Base-by-base conservation (phyloP, 1,139 yeast genomes). In the Candida neerlandica region DNA sequence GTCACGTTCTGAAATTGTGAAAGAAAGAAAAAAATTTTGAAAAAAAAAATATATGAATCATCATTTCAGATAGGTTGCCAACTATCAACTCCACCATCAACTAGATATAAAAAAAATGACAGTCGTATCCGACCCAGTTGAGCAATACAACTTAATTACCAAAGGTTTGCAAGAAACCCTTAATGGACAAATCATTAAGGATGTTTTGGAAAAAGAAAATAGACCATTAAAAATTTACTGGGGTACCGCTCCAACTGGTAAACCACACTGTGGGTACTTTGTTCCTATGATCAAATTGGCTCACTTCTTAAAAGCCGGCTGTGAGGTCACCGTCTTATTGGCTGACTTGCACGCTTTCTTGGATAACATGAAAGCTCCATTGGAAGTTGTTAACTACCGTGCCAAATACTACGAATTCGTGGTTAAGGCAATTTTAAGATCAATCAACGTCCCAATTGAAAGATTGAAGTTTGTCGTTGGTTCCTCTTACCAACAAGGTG, bases 271-370 rank as follows among this genome's bases (percentile, higher is more conserved):
- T 75, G 99, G 97, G 43, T 95, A 95, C 80, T 91, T 94, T 67
- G 99, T 94, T 40, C 95, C 98, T 48, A 91, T 95, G 98, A 86
- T 95, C 55, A 94, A 95, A 70, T 72, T 95, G 60, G 99, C 99
- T 4, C 95, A 95, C 65, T 90, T 94, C 67, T 79, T 95, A 67
- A 86, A 85, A 63, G 99, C 99, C 7, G 99, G 98, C 12, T 90
- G 97, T 73, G 95, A 90, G 66, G 96, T 95, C 46, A 91, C 85
- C 1, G 95, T 95, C 7, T 80, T 95, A 53, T 70, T 95, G 60
- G 99, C 99, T n/a, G 99, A 95, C 65, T 77, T 95, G 64, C 99
- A 95, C 63, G 99, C 99, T 10, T 95, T 86, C 65, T 81, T 95
- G 66, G 99, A 95, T 66, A 95, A 94, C 75, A 92, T 94, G 98